phyloP scores from a whole-genome alignment of 2,329 filamentous ascomycete species.

The Pseudogymnoascus sp. region DNA sequence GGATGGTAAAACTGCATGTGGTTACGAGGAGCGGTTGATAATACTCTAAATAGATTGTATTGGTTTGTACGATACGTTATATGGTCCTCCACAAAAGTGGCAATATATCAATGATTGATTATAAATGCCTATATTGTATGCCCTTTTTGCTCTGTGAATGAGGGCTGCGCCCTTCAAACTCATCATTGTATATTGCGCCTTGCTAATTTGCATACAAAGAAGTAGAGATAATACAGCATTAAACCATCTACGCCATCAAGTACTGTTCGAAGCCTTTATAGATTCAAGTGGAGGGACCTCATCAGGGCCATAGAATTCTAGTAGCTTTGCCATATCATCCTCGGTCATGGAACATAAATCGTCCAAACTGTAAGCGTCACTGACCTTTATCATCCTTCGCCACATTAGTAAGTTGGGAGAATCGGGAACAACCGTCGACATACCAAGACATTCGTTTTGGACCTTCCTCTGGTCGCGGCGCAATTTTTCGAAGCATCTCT shows the following conservation, averaged over 20 bases:
- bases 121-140: background rate
- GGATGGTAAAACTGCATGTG: background rate
- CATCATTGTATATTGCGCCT: background rate
- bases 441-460: conserved; percentile 87
- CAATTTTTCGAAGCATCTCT: conserved; percentile 67
- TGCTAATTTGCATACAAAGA: background rate
- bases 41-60: conserved; percentile 3
- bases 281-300: conserved; percentile 48
- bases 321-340: conserved; percentile 73
- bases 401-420: conserved; percentile 24
- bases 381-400: conserved; percentile 80
- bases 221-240: background rate
- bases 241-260: background rate
- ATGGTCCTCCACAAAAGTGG: conserved; percentile 4
- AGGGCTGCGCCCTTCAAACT: conserved; percentile 17
- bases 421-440: conserved; percentile 23
- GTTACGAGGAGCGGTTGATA: conserved; percentile 4
- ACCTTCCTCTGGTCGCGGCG: conserved; percentile 63
- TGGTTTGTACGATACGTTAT: conserved; percentile 5
- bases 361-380: conserved; percentile 76
- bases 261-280: conserved; percentile 43
- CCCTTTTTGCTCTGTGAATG: background rate
- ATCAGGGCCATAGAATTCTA: conserved; percentile 59
- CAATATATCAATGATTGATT: conserved; percentile 4
- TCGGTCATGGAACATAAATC: conserved; percentile 77